Conservation (phyloP, 2,329 filamentous ascomycete genomes). For the Paracorniculantispora psalliotae region DNA sequence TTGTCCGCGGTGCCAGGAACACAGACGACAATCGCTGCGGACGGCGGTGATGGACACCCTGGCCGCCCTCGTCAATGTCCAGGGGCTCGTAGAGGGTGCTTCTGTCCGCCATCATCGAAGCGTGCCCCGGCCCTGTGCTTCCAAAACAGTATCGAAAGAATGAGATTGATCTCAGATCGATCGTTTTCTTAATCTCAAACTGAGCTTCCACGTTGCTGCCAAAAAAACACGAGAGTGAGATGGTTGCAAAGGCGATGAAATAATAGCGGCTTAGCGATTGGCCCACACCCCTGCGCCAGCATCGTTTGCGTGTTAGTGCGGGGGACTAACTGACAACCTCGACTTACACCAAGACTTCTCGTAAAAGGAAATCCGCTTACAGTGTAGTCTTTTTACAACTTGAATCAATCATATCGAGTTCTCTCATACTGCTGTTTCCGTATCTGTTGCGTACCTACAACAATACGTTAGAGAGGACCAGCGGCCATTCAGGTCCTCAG, state of each 20-base stretch:
- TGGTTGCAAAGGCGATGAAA: not conserved
- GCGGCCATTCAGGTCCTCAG: slow-evolving; percentile 6
- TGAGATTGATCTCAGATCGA: not conserved
- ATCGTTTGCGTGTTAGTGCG: not conserved
- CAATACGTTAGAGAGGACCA: not conserved
- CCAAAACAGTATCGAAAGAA: too few relatives aligned
- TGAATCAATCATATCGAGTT: too few relatives aligned
- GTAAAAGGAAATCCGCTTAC: not conserved
- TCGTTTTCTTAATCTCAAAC: not conserved
- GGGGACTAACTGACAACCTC: not conserved
- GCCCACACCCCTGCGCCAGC: slow-evolving; percentile 1
- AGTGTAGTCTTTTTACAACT: too few relatives aligned
- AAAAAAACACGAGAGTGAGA: not conserved
- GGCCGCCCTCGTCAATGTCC: not conserved
- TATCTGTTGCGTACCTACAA: not conserved
- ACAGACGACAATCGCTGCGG: not conserved
- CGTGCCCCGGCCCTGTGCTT: not conserved
- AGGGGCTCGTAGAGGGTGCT: slow-evolving; percentile 5
- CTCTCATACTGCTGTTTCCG: not conserved
- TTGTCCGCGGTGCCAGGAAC: slow-evolving; percentile 1
- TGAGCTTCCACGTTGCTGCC: not conserved
- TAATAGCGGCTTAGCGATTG: slow-evolving; percentile 2
- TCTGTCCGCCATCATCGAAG: not conserved
- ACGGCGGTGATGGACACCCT: not conserved
- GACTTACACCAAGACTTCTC: not conserved